These are phyloP conservation scores for Monilinia laxa DNA, from an alignment of 2,329 filamentous ascomycete genomes.

Conservation along the genomic window DNA sequence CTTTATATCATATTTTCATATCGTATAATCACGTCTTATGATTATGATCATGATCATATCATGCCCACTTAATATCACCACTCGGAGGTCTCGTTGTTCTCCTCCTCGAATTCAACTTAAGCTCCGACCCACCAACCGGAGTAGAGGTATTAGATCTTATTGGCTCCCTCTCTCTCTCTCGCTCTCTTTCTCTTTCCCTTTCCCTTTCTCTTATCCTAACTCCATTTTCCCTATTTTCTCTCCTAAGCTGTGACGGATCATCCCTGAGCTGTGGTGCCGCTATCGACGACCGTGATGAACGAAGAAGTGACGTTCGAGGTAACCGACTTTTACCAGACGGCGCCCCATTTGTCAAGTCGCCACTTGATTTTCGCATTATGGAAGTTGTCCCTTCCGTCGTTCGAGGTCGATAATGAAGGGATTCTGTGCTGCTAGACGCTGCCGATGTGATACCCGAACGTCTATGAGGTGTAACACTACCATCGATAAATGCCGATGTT, in stretches of 20 bases:
- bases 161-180: conserved; percentile 19
- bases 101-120: conserved; percentile 37
- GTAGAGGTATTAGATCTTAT: conserved; percentile 29
- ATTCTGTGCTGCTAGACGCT: conserved; percentile 49
- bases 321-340: conserved; percentile 37
- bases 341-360: conserved; percentile 32
- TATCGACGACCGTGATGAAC: conserved; percentile 37
- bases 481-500: conserved; percentile 37
- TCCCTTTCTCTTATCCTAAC: conserved; percentile 29
- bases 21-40: background rate
- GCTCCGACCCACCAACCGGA: conserved; percentile 28
- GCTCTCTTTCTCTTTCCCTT: conserved; percentile 29
- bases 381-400: conserved; percentile 36
- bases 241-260: conserved; percentile 24
- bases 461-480: conserved; percentile 37
- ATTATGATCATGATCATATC: conserved; percentile 21
- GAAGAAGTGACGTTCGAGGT: conserved; percentile 39
- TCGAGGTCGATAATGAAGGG: conserved; percentile 36
- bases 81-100: conserved; percentile 36
- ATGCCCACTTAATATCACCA: conserved; percentile 41
- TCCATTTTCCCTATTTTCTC: conserved; percentile 30
- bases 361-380: conserved; percentile 34
- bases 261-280: conserved; percentile 32
- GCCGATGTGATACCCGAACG: conserved; percentile 44
- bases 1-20: background rate